Conservation (phyloP, 2,329 filamentous ascomycete species). For the Fusarium nodosum region DNA sequence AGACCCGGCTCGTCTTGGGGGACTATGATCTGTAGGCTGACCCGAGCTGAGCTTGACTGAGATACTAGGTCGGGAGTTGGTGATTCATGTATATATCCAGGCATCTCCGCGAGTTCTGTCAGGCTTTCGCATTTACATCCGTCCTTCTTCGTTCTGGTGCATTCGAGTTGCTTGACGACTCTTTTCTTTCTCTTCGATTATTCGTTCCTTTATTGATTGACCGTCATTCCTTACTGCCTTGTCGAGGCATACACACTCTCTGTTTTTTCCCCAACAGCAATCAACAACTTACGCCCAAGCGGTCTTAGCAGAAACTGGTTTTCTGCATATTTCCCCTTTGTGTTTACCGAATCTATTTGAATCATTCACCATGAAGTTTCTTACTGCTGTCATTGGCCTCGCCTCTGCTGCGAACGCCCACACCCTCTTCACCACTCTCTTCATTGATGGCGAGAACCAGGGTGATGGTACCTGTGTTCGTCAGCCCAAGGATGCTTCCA, state of each 20-base stretch:
- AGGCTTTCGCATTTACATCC: conserved; percentile 21
- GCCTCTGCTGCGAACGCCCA: conserved; percentile 64
- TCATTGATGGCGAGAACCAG: conserved; percentile 72
- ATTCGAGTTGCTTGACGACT: conserved; percentile 29
- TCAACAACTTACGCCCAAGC: conserved; percentile 38
- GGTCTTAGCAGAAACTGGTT: conserved; percentile 47
- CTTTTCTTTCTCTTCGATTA: conserved; percentile 29
- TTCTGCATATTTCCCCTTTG: conserved; percentile 33
- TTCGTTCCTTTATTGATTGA: conserved; percentile 40
- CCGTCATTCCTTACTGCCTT: conserved; percentile 39
- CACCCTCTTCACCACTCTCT: conserved; percentile 74
- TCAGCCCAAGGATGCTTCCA: conserved; percentile 68
- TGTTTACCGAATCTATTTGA: conserved; percentile 36
- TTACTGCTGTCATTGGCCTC: conserved; percentile 54
- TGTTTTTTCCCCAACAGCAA: conserved; percentile 12
- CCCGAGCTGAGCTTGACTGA: conserved; percentile 20
- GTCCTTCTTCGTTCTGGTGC: conserved; percentile 42
- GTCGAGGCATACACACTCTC: conserved; percentile 30
- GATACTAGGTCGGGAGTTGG: conserved; percentile 12
- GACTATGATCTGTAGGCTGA: conserved; percentile 26
- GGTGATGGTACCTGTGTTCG: conserved; percentile 80
- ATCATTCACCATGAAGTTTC: conserved; percentile 57
- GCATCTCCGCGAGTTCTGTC: conserved; percentile 14
- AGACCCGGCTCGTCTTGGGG: not conserved
- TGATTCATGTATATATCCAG: conserved; percentile 45